Evolutionary conservation across 2,329 filamentous ascomycete genomes (phyloP).

Genomic region (Talaromyces sp.): DNA sequence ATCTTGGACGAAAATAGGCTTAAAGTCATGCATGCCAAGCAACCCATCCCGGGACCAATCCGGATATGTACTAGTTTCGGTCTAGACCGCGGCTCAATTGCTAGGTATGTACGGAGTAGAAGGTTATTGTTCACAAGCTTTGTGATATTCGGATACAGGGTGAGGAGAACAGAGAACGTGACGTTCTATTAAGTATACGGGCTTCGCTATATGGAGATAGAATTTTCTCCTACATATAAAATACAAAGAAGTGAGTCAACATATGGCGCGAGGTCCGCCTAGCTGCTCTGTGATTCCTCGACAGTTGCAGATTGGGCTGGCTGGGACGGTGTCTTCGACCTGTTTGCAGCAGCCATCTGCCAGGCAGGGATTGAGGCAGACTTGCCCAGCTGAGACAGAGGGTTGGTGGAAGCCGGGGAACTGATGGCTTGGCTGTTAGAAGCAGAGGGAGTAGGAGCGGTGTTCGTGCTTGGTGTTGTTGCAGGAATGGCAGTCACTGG

Average conservation of each 20-base stretch:
- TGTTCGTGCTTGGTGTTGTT: conserved; percentile 28
- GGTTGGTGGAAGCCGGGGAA: conserved; percentile 40
- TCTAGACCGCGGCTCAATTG: neutral
- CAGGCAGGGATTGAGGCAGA: conserved; percentile 72
- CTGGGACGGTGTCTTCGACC: conserved; percentile 34
- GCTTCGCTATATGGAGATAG: neutral
- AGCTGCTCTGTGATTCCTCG: conserved; percentile 24
- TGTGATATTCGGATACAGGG: neutral
- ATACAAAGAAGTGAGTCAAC: conserved; percentile 1
- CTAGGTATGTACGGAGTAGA: no score
- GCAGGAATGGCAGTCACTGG: conserved; percentile 26
- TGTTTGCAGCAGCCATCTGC: conserved; percentile 70
- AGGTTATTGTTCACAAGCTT: neutral
- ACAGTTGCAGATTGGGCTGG: conserved; percentile 24
- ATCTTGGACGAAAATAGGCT: no score
- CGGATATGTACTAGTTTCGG: neutral
- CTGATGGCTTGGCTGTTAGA: conserved; percentile 32
- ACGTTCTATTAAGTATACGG: neutral
- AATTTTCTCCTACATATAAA: neutral
- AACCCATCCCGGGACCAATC: neutral
- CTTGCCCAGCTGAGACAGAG: conserved; percentile 48
- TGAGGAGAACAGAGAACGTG: no score
- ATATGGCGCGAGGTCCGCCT: neutral
- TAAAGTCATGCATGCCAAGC: neutral
- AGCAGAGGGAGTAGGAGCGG: conserved; percentile 25